These are phyloP conservation scores for Coniochaeta pulveracea DNA, from an alignment of 2,329 filamentous ascomycete genomes.

Conservation along the genomic window DNA sequence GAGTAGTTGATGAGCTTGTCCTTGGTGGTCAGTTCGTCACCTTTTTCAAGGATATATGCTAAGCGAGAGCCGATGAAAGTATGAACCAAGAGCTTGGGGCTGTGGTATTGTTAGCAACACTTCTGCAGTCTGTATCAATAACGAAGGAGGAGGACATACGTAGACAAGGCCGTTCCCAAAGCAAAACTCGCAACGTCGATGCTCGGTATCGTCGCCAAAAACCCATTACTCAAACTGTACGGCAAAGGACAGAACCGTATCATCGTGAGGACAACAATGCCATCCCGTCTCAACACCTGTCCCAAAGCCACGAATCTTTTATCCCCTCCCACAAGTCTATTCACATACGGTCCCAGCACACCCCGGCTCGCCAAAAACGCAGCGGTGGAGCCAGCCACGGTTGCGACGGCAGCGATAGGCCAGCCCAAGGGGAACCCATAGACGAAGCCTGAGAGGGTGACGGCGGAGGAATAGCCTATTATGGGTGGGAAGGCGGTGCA, in stretches of 20 bases:
- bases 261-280: slow-evolving; percentile 78
- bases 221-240: slow-evolving; percentile 88
- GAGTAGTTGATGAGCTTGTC: slow-evolving; percentile 77
- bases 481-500: slow-evolving; percentile 74
- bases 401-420: slow-evolving; percentile 72
- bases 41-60: slow-evolving; percentile 70
- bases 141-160: slow-evolving; percentile 22
- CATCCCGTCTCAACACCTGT: slow-evolving; percentile 81
- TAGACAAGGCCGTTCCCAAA: slow-evolving; percentile 69
- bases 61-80: slow-evolving; percentile 84
- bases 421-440: slow-evolving; percentile 56
- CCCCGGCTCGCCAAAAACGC: slow-evolving; percentile 76
- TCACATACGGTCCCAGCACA: slow-evolving; percentile 66
- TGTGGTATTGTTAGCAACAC: slow-evolving; percentile 14
- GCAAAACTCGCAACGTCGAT: slow-evolving; percentile 68
- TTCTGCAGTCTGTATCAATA: neutral
- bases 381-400: slow-evolving; percentile 63
- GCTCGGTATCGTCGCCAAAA: slow-evolving; percentile 85
- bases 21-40: slow-evolving; percentile 67
- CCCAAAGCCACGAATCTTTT: slow-evolving; percentile 80
- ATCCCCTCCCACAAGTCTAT: slow-evolving; percentile 70
- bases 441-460: slow-evolving; percentile 41
- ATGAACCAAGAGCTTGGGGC: slow-evolving; percentile 81
- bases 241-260: slow-evolving; percentile 88
- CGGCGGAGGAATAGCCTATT: slow-evolving; percentile 73